These are phyloP conservation scores for Cucumis cinereus DNA, from an alignment of 306 rosid species.

Conservation along the genomic window DNA sequence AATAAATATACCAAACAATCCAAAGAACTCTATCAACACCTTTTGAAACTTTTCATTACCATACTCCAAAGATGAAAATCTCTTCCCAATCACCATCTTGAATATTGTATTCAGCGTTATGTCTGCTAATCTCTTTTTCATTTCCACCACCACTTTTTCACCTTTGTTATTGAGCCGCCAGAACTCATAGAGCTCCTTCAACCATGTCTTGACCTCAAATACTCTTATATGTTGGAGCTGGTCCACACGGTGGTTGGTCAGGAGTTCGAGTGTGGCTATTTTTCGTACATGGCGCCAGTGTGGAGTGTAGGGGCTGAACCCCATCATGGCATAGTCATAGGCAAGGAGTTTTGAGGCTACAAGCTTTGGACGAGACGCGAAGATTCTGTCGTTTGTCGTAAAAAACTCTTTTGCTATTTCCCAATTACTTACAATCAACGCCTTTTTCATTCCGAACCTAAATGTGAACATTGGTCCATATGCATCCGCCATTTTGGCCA, in stretches of 20 bases:
- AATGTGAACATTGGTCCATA: slow-evolving; percentile 17
- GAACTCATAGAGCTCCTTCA: not conserved
- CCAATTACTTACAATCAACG: slow-evolving; percentile 26
- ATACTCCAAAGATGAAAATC: not conserved
- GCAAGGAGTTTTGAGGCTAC: slow-evolving; percentile 1
- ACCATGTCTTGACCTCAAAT: slow-evolving; percentile 1
- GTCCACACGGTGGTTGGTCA: slow-evolving; percentile 12
- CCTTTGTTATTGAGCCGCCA: not conserved
- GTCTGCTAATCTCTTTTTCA: slow-evolving; percentile 31
- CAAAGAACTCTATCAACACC: slow-evolving; percentile 33
- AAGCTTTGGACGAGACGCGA: slow-evolving; percentile 19
- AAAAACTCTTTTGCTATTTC: slow-evolving; percentile 43
- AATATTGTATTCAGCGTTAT: slow-evolving; percentile 35
- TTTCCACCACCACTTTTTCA: slow-evolving; percentile 16
- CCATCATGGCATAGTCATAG: slow-evolving; percentile 17
- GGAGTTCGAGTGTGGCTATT: slow-evolving; percentile 6
- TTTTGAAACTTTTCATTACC: slow-evolving; percentile 24
- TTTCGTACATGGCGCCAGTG: slow-evolving; percentile 23
- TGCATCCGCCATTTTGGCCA: not conserved
- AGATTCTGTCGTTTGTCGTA: slow-evolving; percentile 21
- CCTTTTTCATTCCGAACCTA: slow-evolving; percentile 15
- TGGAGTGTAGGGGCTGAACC: slow-evolving; percentile 9
- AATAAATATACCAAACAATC: slow-evolving; percentile 31
- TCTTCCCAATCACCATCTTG: slow-evolving; percentile 49
- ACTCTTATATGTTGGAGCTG: not conserved